phyloP scores from a whole-genome alignment of 768 basidiomycete species.

The Tylopilus balloui region DNA sequence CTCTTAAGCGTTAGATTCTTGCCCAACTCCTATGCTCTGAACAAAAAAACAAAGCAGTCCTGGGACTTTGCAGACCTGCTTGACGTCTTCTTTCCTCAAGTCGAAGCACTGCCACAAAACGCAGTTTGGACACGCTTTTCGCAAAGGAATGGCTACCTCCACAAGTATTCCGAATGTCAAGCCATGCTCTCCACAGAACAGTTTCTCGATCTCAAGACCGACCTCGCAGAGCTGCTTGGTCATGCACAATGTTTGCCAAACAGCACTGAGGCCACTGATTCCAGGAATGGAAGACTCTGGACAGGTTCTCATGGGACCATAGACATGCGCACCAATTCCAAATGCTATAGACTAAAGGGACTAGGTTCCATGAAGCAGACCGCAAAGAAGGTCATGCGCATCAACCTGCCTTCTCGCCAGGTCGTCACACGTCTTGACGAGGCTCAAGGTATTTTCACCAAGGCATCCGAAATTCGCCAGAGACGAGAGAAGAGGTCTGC shows the following conservation, averaged over 20 bases:
- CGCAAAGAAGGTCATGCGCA: constrained; percentile 1
- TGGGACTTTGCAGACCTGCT: constrained; percentile 3
- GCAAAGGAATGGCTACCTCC: not conserved
- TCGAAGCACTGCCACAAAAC: not conserved
- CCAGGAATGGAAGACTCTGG: not conserved
- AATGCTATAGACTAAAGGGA: constrained; percentile 1
- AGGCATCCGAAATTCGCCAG: not conserved
- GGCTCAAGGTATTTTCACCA: constrained; percentile 1
- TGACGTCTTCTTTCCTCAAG: not conserved
- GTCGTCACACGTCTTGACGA: not conserved
- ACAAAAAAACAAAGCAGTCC: not conserved
- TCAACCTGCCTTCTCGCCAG: constrained; percentile 1
- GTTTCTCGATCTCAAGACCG: not conserved
- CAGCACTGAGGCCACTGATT: not conserved
- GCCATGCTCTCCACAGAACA: not conserved
- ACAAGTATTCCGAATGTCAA: not conserved
- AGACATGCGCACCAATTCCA: constrained; percentile 3
- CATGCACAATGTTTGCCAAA: constrained; percentile 4
- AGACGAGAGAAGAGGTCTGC: not conserved
- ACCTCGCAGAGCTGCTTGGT: not conserved
- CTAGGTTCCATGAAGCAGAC: not conserved
- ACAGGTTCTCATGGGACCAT: not conserved
- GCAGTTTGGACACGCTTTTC: constrained; percentile 2
- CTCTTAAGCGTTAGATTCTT: constrained; percentile 4
- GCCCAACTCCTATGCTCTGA: constrained; percentile 4